phyloP scores from a whole-genome alignment of 2,329 filamentous ascomycete genomes.

The Camillea tinctor region DNA sequence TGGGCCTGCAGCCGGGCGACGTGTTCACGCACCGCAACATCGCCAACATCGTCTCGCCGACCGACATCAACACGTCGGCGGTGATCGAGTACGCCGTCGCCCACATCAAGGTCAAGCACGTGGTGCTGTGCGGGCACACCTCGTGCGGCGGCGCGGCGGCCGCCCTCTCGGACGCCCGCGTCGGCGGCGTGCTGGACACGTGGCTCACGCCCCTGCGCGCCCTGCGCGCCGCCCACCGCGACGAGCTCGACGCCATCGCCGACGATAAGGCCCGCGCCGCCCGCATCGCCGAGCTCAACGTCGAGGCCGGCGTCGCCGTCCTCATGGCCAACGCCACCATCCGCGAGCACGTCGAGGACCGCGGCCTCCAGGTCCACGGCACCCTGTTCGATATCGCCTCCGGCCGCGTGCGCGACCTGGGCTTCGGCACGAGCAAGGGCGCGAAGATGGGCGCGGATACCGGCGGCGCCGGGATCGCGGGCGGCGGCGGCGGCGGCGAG shows the following conservation, averaged over 20 bases:
- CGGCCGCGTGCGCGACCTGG: slow-evolving; percentile 50
- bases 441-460: not conserved
- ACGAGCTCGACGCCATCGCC: slow-evolving; percentile 54
- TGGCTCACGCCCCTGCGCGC: slow-evolving; percentile 54
- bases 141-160: slow-evolving; percentile 66
- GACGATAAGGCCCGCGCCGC: slow-evolving; percentile 54
- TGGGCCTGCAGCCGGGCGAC: slow-evolving; percentile 76
- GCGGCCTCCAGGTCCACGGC: slow-evolving; percentile 75
- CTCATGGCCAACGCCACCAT: slow-evolving; percentile 69
- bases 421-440: slow-evolving; percentile 38
- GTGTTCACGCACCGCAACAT: slow-evolving; percentile 91
- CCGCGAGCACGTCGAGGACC: slow-evolving; percentile 66
- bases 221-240: slow-evolving; percentile 44
- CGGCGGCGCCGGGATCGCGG: not conserved
- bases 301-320: slow-evolving; percentile 64
- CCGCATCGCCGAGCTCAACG: slow-evolving; percentile 74
- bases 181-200: slow-evolving; percentile 54
- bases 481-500: slow-evolving; percentile 25
- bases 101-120: slow-evolving; percentile 68
- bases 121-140: slow-evolving; percentile 69
- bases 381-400: slow-evolving; percentile 65
- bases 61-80: slow-evolving; percentile 71
- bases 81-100: slow-evolving; percentile 79
- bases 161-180: slow-evolving; percentile 46
- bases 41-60: slow-evolving; percentile 74